Base-by-base conservation (phyloP, 1,284 basidiomycete genomes). In the Mycocalia duriaeana region DNA sequence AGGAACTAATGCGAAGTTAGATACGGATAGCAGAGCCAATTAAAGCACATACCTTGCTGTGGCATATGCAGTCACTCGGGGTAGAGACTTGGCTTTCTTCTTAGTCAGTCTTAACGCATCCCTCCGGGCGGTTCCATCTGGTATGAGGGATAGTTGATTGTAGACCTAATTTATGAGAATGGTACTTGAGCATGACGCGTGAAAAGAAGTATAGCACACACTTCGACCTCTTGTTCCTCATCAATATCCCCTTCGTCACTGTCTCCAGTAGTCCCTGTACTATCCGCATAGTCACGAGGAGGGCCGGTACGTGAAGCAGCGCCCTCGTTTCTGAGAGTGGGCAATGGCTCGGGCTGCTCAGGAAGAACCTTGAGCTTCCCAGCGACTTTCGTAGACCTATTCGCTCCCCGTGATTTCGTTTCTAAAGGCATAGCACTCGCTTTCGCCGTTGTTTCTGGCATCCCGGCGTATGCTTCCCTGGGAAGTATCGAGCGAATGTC, bases 51-150 rank as follows among this genome's bases (percentile, higher is more conserved):
- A 94, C 90, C 82, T 86, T 31, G 94, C 91, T 13, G 94, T 97
- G 47, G 92, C 91, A 68, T 96, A 97, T 2, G 94, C 94, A 3
- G 94, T 96, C 16, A 95, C 94, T 55, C 94, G 73, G n/a, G 94
- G 93, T 25, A 97, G 66, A 36, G 88, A 91, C 56, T 94, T 93
- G 26, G 94, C 93, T 60, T 94, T 94, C 66, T 89, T 91, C 69
- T 95, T 94, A 0, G 94, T 97, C 52, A 97, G 68, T 49, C 79
- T 82, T 50, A 92, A 69, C 1, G 94, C 94, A 74, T 97, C 94
- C 50, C 92, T 77, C 41, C 93, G 79, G 25, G 94, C 94, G 31
- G 91, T 93, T 2, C 94, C 94, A 41, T 93, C 92, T 2, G 94
- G 94, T 50, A 97, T 98, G 42, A 91, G 82, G 7, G 88, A 87